Conservation (phyloP, 768 basidiomycete genomes). For the Cystobasidium ongulense region DNA sequence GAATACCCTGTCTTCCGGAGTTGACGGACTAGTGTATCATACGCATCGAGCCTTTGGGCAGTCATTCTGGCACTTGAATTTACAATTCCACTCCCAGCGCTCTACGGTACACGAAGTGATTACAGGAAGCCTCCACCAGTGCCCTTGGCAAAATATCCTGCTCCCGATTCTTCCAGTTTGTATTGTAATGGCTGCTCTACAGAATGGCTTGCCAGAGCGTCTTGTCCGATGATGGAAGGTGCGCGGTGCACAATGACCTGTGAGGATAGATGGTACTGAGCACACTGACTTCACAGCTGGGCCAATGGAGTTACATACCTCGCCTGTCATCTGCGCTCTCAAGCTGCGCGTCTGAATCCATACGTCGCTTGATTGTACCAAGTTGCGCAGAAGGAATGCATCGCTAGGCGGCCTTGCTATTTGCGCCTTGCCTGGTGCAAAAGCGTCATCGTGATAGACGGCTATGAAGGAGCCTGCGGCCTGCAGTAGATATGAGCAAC, state of each 20-base stretch:
- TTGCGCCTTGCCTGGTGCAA: not conserved
- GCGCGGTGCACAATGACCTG: slow-evolving; percentile 30
- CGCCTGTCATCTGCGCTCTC: slow-evolving; percentile 32
- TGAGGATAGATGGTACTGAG: not conserved
- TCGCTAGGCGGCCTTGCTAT: slow-evolving; percentile 11
- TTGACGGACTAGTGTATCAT: too few relatives aligned
- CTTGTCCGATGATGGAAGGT: slow-evolving; percentile 15
- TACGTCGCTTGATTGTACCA: slow-evolving; percentile 27
- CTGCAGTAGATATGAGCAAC: not conserved
- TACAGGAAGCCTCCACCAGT: slow-evolving; percentile 32
- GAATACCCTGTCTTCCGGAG: too few relatives aligned
- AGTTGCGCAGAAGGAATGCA: slow-evolving; percentile 18
- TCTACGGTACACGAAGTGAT: too few relatives aligned
- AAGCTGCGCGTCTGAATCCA: slow-evolving; percentile 31
- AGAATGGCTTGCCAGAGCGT: not conserved
- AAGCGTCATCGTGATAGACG: slow-evolving; percentile 31
- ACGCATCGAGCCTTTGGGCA: too few relatives aligned
- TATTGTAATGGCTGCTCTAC: slow-evolving; percentile 28
- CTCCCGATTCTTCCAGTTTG: slow-evolving; percentile 29
- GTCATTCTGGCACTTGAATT: too few relatives aligned
- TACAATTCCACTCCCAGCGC: too few relatives aligned
- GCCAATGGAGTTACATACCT: slow-evolving; percentile 6
- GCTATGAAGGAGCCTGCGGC: slow-evolving; percentile 15
- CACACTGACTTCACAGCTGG: not conserved
- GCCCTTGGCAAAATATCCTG: slow-evolving; percentile 27